Evolutionary conservation across 2,329 filamentous ascomycete species (phyloP).

Genomic region (Phialocephala sp.): DNA sequence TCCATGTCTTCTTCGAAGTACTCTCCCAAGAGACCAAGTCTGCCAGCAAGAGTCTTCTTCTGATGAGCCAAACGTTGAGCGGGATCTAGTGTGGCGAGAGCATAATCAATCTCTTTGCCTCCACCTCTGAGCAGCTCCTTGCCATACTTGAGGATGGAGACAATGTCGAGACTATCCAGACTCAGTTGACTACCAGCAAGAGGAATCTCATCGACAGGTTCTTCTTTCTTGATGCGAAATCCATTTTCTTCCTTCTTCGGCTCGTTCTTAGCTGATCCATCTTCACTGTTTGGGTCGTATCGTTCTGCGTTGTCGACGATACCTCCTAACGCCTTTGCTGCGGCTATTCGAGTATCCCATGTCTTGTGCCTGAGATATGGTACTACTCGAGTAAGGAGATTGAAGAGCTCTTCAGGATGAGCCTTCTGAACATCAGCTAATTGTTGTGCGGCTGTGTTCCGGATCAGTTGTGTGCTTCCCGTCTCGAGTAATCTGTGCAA

Average conservation of each 20-base stretch:
- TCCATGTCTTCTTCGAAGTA: constrained; percentile 84
- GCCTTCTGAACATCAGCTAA: constrained; percentile 97
- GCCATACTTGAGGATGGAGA: constrained; percentile 80
- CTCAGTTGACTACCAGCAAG: constrained; percentile 63
- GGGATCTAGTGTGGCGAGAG: constrained; percentile 80
- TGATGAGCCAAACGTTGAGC: constrained; percentile 81
- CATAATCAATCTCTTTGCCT: constrained; percentile 83
- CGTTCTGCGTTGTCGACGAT: constrained; percentile 87
- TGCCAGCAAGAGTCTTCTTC: constrained; percentile 83
- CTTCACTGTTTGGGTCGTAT: constrained; percentile 86
- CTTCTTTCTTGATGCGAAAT: constrained; percentile 60
- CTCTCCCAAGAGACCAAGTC: constrained; percentile 84
- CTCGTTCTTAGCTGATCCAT: constrained; percentile 58
- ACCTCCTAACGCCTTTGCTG: constrained; percentile 91
- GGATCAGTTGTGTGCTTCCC: constrained; percentile 92
- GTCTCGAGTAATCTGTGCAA: constrained; percentile 84
- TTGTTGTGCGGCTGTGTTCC: constrained; percentile 96
- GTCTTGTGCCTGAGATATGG: constrained; percentile 93
- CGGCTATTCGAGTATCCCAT: constrained; percentile 94
- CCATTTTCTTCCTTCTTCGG: constrained; percentile 47
- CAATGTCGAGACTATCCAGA: constrained; percentile 77
- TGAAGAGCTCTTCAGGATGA: constrained; percentile 96
- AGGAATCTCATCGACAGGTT: constrained; percentile 56
- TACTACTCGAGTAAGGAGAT: constrained; percentile 90
- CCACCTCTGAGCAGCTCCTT: constrained; percentile 83